phyloP scores from a whole-genome alignment of 2,329 filamentous ascomycete genomes.

The Leptodontidium sp. region DNA sequence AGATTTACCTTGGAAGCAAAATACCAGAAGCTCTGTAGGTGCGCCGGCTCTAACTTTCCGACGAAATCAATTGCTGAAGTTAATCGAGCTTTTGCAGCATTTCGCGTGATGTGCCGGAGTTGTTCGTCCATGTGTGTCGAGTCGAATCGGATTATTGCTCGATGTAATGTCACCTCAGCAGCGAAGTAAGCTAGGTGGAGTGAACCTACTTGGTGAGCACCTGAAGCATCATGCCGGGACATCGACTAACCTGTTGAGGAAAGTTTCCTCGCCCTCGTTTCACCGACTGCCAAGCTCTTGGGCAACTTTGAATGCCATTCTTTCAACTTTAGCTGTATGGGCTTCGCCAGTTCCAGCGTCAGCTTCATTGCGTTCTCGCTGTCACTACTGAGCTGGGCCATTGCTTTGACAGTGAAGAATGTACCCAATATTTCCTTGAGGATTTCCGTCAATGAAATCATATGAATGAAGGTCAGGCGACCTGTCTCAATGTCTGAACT shows the following conservation, averaged over 20 bases:
- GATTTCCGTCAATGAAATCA: slow-evolving; percentile 59
- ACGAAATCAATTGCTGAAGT: slow-evolving; percentile 52
- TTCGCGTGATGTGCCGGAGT: slow-evolving; percentile 37
- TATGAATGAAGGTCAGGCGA: slow-evolving; percentile 57
- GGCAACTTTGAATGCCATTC: slow-evolving; percentile 57
- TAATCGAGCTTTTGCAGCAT: slow-evolving; percentile 51
- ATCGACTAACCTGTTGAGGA: slow-evolving; percentile 46
- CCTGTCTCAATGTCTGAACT: slow-evolving; percentile 55
- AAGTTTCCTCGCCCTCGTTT: slow-evolving; percentile 51
- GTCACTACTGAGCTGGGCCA: slow-evolving; percentile 36
- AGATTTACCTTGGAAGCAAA: slow-evolving; percentile 54
- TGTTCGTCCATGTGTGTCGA: slow-evolving; percentile 36
- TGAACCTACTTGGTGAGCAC: slow-evolving; percentile 46
- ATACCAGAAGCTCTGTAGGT: slow-evolving; percentile 56
- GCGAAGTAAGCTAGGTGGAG: slow-evolving; percentile 61
- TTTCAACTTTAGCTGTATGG: slow-evolving; percentile 56
- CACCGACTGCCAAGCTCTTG: slow-evolving; percentile 53
- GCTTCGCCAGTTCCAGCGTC: slow-evolving; percentile 57
- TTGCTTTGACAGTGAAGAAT: slow-evolving; percentile 53
- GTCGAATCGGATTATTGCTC: slow-evolving; percentile 57
- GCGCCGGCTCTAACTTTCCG: slow-evolving; percentile 52
- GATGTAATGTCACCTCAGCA: slow-evolving; percentile 59
- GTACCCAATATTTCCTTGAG: slow-evolving; percentile 58
- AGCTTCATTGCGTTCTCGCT: slow-evolving; percentile 37
- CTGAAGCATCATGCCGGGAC: not conserved